These are phyloP conservation scores for Orbilia javanica DNA, from an alignment of 2,329 filamentous ascomycete species.

Conservation along the genomic window DNA sequence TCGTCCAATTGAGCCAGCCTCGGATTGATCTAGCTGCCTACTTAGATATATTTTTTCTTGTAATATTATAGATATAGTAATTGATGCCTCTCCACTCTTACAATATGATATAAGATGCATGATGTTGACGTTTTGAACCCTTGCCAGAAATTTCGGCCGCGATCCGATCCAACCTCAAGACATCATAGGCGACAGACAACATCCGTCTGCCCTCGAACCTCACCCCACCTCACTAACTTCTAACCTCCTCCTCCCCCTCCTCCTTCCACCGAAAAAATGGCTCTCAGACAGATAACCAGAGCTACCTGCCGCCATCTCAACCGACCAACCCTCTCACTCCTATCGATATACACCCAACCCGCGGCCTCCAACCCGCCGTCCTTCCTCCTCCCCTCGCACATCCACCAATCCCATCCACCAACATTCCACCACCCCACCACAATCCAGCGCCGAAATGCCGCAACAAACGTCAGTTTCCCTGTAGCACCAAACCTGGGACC, in stretches of 20 bases:
- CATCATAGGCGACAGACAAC: not conserved
- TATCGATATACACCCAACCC: slow-evolving; percentile 49
- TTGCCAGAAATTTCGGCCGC: slow-evolving; percentile 10
- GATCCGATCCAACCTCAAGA: not conserved
- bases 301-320: slow-evolving; percentile 50
- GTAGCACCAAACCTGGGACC: slow-evolving; percentile 46
- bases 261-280: too few relatives aligned
- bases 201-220: not conserved
- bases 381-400: slow-evolving; percentile 44
- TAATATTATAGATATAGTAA: not conserved
- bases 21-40: slow-evolving; percentile 1
- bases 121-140: not conserved
- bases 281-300: slow-evolving; percentile 47
- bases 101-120: not conserved
- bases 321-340: slow-evolving; percentile 53
- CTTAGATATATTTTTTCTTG: slow-evolving; percentile 6
- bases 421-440: not conserved
- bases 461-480: slow-evolving; percentile 28
- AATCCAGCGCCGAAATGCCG: slow-evolving; percentile 24
- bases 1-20: slow-evolving; percentile 11
- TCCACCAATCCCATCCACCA: slow-evolving; percentile 11
- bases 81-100: not conserved
- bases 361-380: slow-evolving; percentile 16
- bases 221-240: not conserved
- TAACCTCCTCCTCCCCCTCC: not conserved